Base-by-base conservation (phyloP, 1,284 basidiomycete species). In the Heterobasidion irregulare region DNA sequence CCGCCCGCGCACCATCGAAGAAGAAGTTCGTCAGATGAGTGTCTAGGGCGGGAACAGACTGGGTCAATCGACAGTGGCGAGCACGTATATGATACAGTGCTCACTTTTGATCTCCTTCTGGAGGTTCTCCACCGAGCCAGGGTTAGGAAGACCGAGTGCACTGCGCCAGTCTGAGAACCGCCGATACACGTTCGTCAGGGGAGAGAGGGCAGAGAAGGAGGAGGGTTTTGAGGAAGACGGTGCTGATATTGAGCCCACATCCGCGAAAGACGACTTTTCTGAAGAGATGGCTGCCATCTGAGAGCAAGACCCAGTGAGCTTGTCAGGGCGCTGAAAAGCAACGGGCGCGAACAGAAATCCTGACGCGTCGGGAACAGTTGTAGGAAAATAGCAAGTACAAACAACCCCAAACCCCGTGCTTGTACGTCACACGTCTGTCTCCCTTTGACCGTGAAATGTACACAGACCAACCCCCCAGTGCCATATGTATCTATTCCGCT, bases 1-100 rank as follows among this genome's bases (percentile, higher is more conserved):
- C 97, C 52, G 97, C 97, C 64, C 95, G 82, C 46, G 82, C 96
- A 61, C 97, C 97, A 76, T 99, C 97, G 71, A 98, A 99, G 68
- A 95, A 85, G 74, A 89, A 96, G 78, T 98, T 98, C 59, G 86
- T 89, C 59, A 98, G 74, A 69, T 94, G 93, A 16, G 94, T 96
- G 59, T 83, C 93, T 96, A 66, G 6, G 18, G 43, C 35, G 19
- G 50, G 54, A 54, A 41, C 38, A 41, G 38, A 41, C 10, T 10
- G 38, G 38, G 50, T 56, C 49, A n/a, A 50, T 47, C 18, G 6
- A 32, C 46, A 47, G 12, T 13, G 18, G 10, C 12, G 9, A 19
- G 15, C 26, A 18, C 46, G 18, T 47, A 47, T 55, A 55, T 45
- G 38, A 34, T 51, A 50, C 18, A 52, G 52, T 36, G 43, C 58